Evolutionary conservation across 305 asterid species (phyloP), one percentile per base, ranked within the genome.

Genomic region (Solanum chacoense): DNA sequence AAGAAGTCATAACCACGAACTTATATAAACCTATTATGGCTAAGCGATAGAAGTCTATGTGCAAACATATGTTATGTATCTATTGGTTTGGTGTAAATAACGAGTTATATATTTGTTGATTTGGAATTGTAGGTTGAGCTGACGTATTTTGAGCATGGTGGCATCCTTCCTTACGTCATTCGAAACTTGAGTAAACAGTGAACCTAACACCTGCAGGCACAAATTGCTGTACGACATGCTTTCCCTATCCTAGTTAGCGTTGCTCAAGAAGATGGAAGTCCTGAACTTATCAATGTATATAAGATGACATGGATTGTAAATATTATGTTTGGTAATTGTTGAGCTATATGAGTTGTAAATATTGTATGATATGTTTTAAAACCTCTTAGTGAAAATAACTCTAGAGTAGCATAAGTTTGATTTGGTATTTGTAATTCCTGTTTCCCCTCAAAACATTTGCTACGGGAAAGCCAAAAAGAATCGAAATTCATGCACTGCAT

Each of bases 111-210:
- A 29, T 50, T 32, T 55, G 24, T 85, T 84, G 18, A 28, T 35
- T 85, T 90, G 74, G 45, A 36, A 86, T 10, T 91, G 93, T 94
- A 96, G 99, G 98, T 96, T 86, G 99, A 96, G 89, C 91, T 95
- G 89, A 91, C 94, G 22, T 95, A 96, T 92, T 96, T 94, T 72
- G 95, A 96, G 87, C 98, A 96, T 69, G 98, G 98, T 81, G 99
- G 99, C 89, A 95, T 96, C 92, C 99, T 96, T 87, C 98, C 93
- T 12, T 96, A 94, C 16, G 98, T 95, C 87, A 93, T 96, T 84
- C 90, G 99, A 38, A 95, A 93, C 90, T 91, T 96, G 88, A 88
- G 86, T 85, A 92, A 93, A 90, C 92, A 92, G 87, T 92, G 89
- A 91, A 77, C 5, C 3, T 32, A 20, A 2, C 37, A 1, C 37